Percentiles rank a stretch among this genome's conserved stretches.
These are phyloP conservation scores for Corymbia citriodora DNA, from an alignment of 441 rosid species.

Conservation along the genomic window DNA sequence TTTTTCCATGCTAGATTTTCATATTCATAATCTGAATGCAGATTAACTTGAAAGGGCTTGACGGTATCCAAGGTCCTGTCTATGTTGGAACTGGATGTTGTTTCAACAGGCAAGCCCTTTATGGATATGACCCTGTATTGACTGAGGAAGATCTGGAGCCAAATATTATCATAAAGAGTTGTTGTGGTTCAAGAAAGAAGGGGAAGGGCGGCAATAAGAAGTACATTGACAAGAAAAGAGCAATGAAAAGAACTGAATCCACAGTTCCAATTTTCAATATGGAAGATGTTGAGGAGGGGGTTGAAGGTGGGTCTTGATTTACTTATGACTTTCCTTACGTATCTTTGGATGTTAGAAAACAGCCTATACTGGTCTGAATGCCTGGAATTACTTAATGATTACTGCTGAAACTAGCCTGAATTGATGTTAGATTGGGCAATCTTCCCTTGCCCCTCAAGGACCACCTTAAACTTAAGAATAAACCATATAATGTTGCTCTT, in stretches of 20 bases:
- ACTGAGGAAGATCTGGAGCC: constrained; percentile 94
- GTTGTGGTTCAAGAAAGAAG: constrained; percentile 94
- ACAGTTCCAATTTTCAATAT: constrained; percentile 92
- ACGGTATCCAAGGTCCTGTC: constrained; percentile 96
- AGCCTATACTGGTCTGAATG: background rate
- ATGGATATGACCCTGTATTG: constrained; percentile 96
- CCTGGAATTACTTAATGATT: background rate
- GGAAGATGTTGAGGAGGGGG: constrained; percentile 98
- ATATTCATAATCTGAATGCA: constrained; percentile 18
- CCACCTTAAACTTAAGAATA: background rate
- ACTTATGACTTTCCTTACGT: background rate
- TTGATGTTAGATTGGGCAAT: background rate
- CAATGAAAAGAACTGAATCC: constrained; percentile 85
- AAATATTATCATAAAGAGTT: constrained; percentile 87
- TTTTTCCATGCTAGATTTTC: background rate
- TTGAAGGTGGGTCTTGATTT: constrained; percentile 65
- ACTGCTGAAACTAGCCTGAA: background rate
- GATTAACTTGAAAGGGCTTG: constrained; percentile 97
- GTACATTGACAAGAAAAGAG: constrained; percentile 65
- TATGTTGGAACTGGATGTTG: constrained; percentile 98
- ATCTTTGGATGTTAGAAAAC: background rate
- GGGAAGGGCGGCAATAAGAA: constrained; percentile 62
- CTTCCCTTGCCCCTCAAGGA: background rate
- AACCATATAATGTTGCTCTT: background rate
- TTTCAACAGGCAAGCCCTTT: constrained; percentile 93